A percentile compares a stretch with the other conserved stretches of the same genome.
Conservation (phyloP, 768 basidiomycete species). For the Lenzites betulinus region DNA sequence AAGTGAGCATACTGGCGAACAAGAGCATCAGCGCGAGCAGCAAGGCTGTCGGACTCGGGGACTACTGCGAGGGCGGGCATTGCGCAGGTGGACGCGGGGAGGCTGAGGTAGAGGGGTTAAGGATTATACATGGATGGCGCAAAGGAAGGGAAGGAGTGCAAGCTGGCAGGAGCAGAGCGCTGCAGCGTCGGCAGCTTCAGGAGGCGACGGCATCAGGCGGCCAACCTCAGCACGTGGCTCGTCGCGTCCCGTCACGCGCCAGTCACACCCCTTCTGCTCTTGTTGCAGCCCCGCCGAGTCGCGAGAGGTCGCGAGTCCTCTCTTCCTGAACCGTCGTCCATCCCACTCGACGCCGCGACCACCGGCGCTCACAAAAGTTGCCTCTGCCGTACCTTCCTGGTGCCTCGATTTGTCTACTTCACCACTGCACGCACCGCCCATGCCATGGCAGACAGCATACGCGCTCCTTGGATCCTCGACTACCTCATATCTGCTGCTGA, state of each 20-base stretch:
- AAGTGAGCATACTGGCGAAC: slow-evolving; percentile 5
- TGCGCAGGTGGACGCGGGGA: neutral
- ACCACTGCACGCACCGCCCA: neutral
- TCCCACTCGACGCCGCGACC: too few species aligned
- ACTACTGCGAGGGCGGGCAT: slow-evolving; percentile 11
- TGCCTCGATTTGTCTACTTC: neutral
- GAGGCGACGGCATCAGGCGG: neutral
- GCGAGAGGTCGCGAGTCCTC: too few species aligned
- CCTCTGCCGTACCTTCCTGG: too few species aligned
- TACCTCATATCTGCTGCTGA: slow-evolving; percentile 55
- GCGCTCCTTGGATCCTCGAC: slow-evolving; percentile 55
- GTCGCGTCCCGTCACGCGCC: slow-evolving; percentile 17
- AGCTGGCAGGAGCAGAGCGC: neutral
- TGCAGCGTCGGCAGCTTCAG: neutral
- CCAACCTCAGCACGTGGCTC: neutral
- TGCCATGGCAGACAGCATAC: slow-evolving; percentile 42
- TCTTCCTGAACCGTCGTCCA: too few species aligned
- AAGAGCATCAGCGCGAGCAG: slow-evolving; percentile 2
- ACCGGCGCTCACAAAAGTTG: too few species aligned
- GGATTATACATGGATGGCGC: neutral
- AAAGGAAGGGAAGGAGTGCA: neutral
- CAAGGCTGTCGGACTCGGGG: neutral
- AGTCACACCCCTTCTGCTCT: slow-evolving; percentile 2
- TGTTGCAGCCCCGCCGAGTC: too few species aligned
- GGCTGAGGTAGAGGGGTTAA: neutral